Percentiles rank a stretch among this genome's conserved stretches.
phyloP scores from a whole-genome alignment of 2,329 filamentous ascomycete species.

The Aspergillus sp. region DNA sequence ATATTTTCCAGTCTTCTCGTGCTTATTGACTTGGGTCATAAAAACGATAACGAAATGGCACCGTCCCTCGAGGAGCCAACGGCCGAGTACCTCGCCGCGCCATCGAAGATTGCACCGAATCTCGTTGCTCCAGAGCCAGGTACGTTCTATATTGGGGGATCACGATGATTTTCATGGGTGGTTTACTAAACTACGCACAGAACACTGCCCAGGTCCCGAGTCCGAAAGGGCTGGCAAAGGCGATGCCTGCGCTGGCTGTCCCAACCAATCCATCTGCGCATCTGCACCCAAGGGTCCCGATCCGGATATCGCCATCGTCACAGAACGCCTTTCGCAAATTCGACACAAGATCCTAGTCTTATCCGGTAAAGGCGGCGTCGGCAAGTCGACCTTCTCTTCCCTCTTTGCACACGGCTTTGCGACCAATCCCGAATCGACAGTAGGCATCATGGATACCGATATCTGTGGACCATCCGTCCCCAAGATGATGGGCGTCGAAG shows the following conservation, averaged over 20 bases:
- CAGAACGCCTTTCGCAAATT: constrained; percentile 69
- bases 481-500: constrained; percentile 97
- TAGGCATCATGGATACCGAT: constrained; percentile 97
- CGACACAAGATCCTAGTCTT: constrained; percentile 89
- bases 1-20: neutral
- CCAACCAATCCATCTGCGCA: constrained; percentile 92
- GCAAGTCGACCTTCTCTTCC: constrained; percentile 88
- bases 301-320: constrained; percentile 84
- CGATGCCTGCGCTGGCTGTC: constrained; percentile 88
- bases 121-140: constrained; percentile 87
- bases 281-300: constrained; percentile 91
- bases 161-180: neutral
- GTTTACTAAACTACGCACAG: constrained; percentile 28
- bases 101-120: constrained; percentile 67
- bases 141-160: constrained; percentile 21
- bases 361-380: constrained; percentile 91
- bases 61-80: constrained; percentile 69
- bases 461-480: constrained; percentile 94
- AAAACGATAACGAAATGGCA: constrained; percentile 51
- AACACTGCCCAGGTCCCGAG: constrained; percentile 81
- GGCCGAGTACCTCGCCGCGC: constrained; percentile 64
- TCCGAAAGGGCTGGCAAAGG: constrained; percentile 50
- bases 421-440: constrained; percentile 64
- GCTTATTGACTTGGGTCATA: neutral
- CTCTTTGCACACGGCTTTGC: constrained; percentile 87